phyloP scores from a whole-genome alignment of 2,329 filamentous ascomycete genomes.

The Leptoxyphium fumago region DNA sequence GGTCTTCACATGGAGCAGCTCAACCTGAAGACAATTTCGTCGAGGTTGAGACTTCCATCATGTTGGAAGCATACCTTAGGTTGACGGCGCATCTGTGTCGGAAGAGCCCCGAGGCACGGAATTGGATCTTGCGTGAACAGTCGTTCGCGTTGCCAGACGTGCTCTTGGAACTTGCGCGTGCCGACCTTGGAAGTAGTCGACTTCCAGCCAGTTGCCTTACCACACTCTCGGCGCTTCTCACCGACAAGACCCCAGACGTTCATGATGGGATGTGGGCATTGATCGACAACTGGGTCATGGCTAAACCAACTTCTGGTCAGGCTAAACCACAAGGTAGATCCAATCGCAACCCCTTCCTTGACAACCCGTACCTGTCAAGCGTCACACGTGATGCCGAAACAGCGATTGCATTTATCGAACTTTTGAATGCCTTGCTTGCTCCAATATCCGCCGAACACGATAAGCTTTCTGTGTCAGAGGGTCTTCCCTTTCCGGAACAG shows the following conservation, averaged over 20 bases:
- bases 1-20: conserved; percentile 17
- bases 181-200: conserved; percentile 53
- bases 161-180: conserved; percentile 65
- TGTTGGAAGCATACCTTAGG: conserved; percentile 87
- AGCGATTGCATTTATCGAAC: conserved; percentile 62
- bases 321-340: background rate
- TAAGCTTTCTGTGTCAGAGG: conserved; percentile 49
- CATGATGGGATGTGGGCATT: conserved; percentile 64
- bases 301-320: background rate
- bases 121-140: conserved; percentile 56
- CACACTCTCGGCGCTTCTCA: conserved; percentile 60
- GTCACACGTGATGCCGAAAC: conserved; percentile 17
- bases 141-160: conserved; percentile 56
- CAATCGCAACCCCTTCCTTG: conserved; percentile 4
- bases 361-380: conserved; percentile 17
- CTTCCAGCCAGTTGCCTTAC: conserved; percentile 74
- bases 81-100: conserved; percentile 69
- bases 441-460: conserved; percentile 42
- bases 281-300: conserved; percentile 67
- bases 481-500: conserved; percentile 72
- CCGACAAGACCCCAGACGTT: conserved; percentile 52
- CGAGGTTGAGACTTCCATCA: conserved; percentile 85
- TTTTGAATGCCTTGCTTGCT: conserved; percentile 57
- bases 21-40: conserved; percentile 39
- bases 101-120: conserved; percentile 56